Percentiles rank a stretch among this genome's conserved stretches.
These are phyloP conservation scores for Nymphaea thermarum DNA, from an alignment of 164 flowering plant species.

Conservation along the genomic window DNA sequence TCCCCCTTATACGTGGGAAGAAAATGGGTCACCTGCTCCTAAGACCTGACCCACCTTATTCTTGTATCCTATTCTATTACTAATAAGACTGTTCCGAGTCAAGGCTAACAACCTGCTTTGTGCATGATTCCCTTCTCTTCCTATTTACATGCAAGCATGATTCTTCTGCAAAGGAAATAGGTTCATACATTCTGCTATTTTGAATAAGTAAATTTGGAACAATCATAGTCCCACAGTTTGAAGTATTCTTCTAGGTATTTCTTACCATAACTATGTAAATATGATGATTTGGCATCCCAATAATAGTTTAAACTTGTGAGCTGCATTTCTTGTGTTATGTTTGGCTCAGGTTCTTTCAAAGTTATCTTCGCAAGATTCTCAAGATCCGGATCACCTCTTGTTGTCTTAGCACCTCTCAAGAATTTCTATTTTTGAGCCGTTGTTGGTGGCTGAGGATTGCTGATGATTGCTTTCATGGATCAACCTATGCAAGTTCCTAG, in stretches of 20 bases:
- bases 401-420: slow-evolving; percentile 90
- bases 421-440: slow-evolving; percentile 74
- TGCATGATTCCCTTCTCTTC: slow-evolving; percentile 70
- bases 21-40: too few species aligned
- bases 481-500: slow-evolving; percentile 91
- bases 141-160: slow-evolving; percentile 38
- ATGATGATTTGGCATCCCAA: too few species aligned
- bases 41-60: too few species aligned
- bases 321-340: not conserved
- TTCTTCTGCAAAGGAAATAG: slow-evolving; percentile 50
- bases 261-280: too few species aligned
- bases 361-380: slow-evolving; percentile 89
- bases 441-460: slow-evolving; percentile 97
- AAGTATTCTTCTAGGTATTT: too few species aligned
- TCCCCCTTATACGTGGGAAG: too few species aligned
- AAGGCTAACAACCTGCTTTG: slow-evolving; percentile 76
- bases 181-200: slow-evolving; percentile 5
- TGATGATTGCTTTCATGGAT: slow-evolving; percentile 90
- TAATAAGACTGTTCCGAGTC: too few species aligned
- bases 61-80: too few species aligned
- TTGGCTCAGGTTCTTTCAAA: slow-evolving; percentile 66
- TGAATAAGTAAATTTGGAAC: too few species aligned
- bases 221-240: too few species aligned
- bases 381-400: slow-evolving; percentile 85
- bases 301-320: too few species aligned